Base-by-base conservation (phyloP, 768 basidiomycete species). In the Gautieria morchelliformis region DNA sequence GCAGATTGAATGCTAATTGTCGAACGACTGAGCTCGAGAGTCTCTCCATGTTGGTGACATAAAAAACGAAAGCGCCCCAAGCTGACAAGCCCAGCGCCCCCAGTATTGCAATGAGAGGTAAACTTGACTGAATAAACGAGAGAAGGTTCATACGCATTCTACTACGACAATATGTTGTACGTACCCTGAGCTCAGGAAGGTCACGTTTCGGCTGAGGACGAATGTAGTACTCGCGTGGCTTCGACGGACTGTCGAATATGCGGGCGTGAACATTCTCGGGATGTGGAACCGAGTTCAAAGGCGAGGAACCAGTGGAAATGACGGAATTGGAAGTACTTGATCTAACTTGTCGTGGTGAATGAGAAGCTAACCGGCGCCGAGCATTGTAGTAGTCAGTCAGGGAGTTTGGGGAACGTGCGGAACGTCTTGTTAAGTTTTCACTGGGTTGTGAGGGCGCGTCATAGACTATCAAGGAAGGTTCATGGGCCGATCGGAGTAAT, bases 21-120 rank as follows among this genome's bases (percentile, higher is more conserved):
- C 80, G 78, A 58, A 84, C 81, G 32, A 89, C 82, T 4, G 89
- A 89, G 60, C 82, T 85, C 24, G 86, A 81, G 30, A 89, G 74
- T 63, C 82, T 84, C 65, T 90, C 89, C 66, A 87, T 81, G 71
- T 90, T 91, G 57, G 81, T 83, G 10, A 81, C 83, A 59, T 80
- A 83, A 30, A 77, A 74, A 62, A 88, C 75, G 67, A 91, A 91
- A 7, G 74, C 75, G 3, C 70, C 79, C 88, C 88, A 89, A 7
- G 76, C 79, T 1, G 79, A 66, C 1, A 85, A 68, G 15, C 86
- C 88, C 6, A 80, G 58, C 0, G 72, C 70, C 17, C 75, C 71
- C 44, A 80, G 69, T 0, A 72, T 77, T 37, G 83, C 69, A 19
- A 82, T 64, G 20, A 75, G 64, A 0, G 87, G 85, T 86, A 87